Evolutionary conservation across 192 early-diverging fungal genomes (phyloP).

Genomic region (Podila minutissima): DNA sequence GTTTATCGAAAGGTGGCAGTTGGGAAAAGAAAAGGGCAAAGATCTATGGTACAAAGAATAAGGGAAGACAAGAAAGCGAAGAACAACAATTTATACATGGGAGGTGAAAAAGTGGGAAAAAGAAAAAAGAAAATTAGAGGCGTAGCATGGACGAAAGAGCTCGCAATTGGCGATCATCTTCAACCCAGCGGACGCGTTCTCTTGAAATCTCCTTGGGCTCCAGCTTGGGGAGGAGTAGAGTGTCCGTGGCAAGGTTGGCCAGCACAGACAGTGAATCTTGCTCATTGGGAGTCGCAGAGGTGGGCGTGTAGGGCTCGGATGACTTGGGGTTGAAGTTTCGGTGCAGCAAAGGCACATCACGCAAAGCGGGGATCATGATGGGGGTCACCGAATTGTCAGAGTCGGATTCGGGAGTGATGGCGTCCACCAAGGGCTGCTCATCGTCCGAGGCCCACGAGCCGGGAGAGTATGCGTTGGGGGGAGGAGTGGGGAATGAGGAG

Average conservation of each 20-base stretch:
- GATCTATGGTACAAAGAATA: background rate
- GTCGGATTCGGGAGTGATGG: conserved; percentile 19
- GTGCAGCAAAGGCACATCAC: conserved; percentile 1
- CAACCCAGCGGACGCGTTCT: conserved; percentile 48
- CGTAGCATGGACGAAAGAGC: conserved; percentile 47
- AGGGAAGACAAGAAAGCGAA: background rate
- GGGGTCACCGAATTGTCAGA: conserved; percentile 14
- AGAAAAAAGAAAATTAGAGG: conserved; percentile 15
- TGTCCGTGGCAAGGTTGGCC: conserved; percentile 44
- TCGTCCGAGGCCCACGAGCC: conserved; percentile 48
- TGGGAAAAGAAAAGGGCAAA: no score
- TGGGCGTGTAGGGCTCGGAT: conserved; percentile 1
- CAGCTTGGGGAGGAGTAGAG: conserved; percentile 37
- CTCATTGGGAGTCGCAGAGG: conserved; percentile 10
- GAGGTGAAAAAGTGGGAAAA: background rate
- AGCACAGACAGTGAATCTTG: conserved; percentile 47
- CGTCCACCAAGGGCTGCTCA: conserved; percentile 34
- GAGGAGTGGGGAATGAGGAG: conserved; percentile 36
- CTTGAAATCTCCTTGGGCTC: conserved; percentile 39
- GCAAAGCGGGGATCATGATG: conserved; percentile 31
- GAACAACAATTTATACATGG: background rate
- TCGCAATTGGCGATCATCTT: conserved; percentile 45
- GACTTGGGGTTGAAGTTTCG: background rate
- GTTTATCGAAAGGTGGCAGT: no score
- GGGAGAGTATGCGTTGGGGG: conserved; percentile 33